Base-by-base conservation (phyloP, 1,139 yeast species). In the Schizosaccharomyces versatilis region DNA sequence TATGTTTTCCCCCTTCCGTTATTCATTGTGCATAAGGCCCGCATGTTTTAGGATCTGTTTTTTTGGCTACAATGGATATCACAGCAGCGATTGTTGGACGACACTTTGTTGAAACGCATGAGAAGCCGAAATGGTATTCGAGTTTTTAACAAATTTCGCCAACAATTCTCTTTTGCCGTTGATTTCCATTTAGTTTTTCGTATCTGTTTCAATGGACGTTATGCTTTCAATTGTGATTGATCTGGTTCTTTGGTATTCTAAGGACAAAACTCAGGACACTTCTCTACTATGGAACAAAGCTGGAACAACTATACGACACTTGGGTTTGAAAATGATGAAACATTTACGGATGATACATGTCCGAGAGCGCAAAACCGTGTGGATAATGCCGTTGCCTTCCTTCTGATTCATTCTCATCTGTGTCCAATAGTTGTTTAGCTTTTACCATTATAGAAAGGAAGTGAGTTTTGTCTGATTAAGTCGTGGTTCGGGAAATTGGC, bases 371-470 rank as follows among this genome's bases (percentile, higher is more conserved):
- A 44, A 44, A 44, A 17, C n/a, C 47, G 32, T 44, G 49, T 44
- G 49, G 49, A 44, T 44, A 44, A 10, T 44, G 36, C 49, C 49
- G 49, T 44, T 44, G 49, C 49, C 49, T 44, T 44, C 49, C 49
- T 44, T 44, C 49, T 44, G 49, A 44, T 44, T 44, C 49, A 44
- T 17, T 17, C 19, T 7, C 10, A 24, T 41, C 9, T 41, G 19
- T 41, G 19, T 41, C 9, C 1, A 15, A 8, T 15, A 24, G 14
- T 12, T 41, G 19, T 41, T 41, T 24, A 24, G 32, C 32, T 24
- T 24, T 3, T 24, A 3, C 32, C 5, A 5, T 24, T 24, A n/a
- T n/a, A n/a, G n/a, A n/a, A n/a, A 24, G 32, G 5, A 24, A 24
- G 32, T 24, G 32, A 24, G 32, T 24, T 24, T 24, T 24, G 32